Base-by-base conservation (phyloP, 2,329 filamentous ascomycete genomes). In the Epichloe aotearoae region DNA sequence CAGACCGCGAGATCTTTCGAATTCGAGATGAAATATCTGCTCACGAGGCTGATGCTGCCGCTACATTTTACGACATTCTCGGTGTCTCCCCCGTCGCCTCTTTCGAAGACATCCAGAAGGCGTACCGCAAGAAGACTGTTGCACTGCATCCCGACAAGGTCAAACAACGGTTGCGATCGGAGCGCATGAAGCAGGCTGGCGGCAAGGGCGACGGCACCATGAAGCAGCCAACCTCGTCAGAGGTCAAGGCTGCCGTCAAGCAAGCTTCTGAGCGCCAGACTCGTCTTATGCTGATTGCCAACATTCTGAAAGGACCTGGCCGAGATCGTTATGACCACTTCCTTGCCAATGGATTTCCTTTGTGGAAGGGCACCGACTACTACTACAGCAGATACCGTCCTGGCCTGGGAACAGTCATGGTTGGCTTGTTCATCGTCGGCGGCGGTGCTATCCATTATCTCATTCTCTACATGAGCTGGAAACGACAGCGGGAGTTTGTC, bases 1-100 rank as follows among this genome's bases (percentile, higher is more conserved):
- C 62, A 94, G 93, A 98, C 70, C 88, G 94, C 65, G 93, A 98
- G 71, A 97, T 98, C 72, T 98, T 98, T 74, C 86, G 89, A 60
- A 77, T 98, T 55, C 84, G 84, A 63, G 89, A 96, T 71, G 93
- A 97, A 66, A 79, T 98, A 51, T 70, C 80, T 43, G 73, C 82
- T 57, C 87, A 96, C 66, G 88, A 96, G 66, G 51, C 62, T 36
- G 89, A 93, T 52, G 62, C 74, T 48, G 83, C 86, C 55, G 77
- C 88, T 53, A 93, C 87, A 59, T 98, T 98, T 70, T 98, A 98
- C 79, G 84, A 94, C 64, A 93, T 95, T 70, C 75, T 98, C 55
- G 89, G 84, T 61, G 78, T 95, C 57, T 73, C 77, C 47, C 47
- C 81, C 53, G 76, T 76, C 52, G 91, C 89, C 54, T 84, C 77